Conservation (phyloP, 177 flowering plant species). For the Vitis hybrid region DNA sequence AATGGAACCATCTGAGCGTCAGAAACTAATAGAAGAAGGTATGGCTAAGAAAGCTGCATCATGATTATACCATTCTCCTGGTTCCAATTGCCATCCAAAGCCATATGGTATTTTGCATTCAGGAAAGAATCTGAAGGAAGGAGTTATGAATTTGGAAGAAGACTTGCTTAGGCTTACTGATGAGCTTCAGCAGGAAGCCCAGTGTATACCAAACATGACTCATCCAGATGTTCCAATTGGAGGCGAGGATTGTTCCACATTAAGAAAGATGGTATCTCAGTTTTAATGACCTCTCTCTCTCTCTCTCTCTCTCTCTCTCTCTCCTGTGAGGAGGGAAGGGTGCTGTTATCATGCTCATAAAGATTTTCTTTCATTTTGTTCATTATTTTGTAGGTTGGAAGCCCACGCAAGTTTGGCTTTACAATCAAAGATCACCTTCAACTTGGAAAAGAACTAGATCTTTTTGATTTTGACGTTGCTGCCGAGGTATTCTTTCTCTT, state of each 20-base stretch:
- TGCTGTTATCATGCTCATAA: neutral
- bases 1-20: slow-evolving; percentile 74
- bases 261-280: slow-evolving; percentile 60
- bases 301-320: neutral
- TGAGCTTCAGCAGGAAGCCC: slow-evolving; percentile 88
- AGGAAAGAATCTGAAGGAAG: slow-evolving; percentile 88
- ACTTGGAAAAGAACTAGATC: slow-evolving; percentile 85
- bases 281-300: neutral
- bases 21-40: slow-evolving; percentile 86
- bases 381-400: slow-evolving; percentile 56
- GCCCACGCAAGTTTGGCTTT: slow-evolving; percentile 61
- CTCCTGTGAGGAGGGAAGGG: neutral
- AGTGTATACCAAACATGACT: slow-evolving; percentile 82
- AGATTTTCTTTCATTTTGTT: neutral
- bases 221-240: slow-evolving; percentile 94
- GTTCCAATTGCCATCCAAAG: neutral
- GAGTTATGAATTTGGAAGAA: slow-evolving; percentile 63
- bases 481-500: slow-evolving; percentile 64
- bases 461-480: slow-evolving; percentile 92
- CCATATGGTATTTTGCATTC: slow-evolving; percentile 11
- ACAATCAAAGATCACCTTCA: slow-evolving; percentile 84
- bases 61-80: slow-evolving; percentile 1
- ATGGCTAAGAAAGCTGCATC: neutral
- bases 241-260: slow-evolving; percentile 69
- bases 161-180: slow-evolving; percentile 68